Percentiles rank a stretch among this genome's conserved stretches.
phyloP scores from a whole-genome alignment of 768 basidiomycete species.

The Agaricus subrufescens region DNA sequence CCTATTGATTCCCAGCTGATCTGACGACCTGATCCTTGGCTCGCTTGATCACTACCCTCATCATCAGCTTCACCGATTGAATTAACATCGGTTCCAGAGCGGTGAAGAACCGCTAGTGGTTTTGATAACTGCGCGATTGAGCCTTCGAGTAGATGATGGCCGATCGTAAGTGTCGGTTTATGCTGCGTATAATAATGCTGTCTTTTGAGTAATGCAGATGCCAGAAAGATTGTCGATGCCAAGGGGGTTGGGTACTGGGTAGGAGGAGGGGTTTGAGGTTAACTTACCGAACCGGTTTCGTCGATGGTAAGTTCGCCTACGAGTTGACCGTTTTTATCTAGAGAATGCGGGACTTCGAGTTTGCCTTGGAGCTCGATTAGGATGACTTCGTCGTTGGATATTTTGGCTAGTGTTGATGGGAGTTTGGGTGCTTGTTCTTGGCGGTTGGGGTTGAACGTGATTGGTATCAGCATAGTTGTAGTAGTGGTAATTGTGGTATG shows the following conservation, averaged over 20 bases:
- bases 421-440: slow-evolving; percentile 35
- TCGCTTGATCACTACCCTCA: slow-evolving; percentile 3
- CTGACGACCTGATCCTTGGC: slow-evolving; percentile 3
- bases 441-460: slow-evolving; percentile 36
- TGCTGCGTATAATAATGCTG: slow-evolving; percentile 18
- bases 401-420: slow-evolving; percentile 58
- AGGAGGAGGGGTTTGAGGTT: too few species aligned
- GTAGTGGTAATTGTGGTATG: too few species aligned
- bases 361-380: slow-evolving; percentile 87
- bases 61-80: background rate
- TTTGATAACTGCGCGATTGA: slow-evolving; percentile 72
- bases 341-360: slow-evolving; percentile 51
- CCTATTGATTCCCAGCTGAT: slow-evolving; percentile 60
- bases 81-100: slow-evolving; percentile 20
- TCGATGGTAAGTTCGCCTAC: slow-evolving; percentile 76
- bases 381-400: slow-evolving; percentile 77
- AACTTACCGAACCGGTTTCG: slow-evolving; percentile 46
- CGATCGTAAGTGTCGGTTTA: slow-evolving; percentile 80
- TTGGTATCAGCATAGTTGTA: slow-evolving; percentile 59
- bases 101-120: slow-evolving; percentile 74
- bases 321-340: slow-evolving; percentile 61
- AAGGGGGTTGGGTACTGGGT: too few species aligned
- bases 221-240: too few species aligned
- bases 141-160: slow-evolving; percentile 89
- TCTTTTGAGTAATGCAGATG: background rate